phyloP scores from a whole-genome alignment of 257 asterid species.

The Solanum lignicaule region DNA sequence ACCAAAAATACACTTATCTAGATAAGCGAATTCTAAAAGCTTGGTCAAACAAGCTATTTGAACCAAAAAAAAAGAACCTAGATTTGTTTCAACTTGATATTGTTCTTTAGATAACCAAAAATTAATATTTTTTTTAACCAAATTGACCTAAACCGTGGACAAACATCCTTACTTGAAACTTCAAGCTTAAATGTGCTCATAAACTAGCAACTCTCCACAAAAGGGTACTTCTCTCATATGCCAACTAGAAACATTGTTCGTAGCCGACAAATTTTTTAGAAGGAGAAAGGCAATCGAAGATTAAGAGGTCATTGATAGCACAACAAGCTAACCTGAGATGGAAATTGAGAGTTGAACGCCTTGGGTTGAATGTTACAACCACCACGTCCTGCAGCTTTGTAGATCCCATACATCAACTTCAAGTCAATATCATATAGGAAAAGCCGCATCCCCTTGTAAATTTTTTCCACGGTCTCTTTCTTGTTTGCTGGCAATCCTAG shows the following conservation, averaged over 20 bases:
- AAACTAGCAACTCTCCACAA: background rate
- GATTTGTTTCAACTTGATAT: background rate
- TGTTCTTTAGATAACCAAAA: background rate
- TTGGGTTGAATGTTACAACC: constrained; percentile 77
- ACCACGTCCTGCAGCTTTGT: constrained; percentile 75
- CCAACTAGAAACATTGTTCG: background rate
- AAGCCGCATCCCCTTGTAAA: constrained; percentile 82
- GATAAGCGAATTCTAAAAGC: background rate
- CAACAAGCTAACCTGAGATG: constrained; percentile 68
- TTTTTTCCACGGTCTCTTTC: constrained; percentile 54
- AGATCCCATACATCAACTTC: constrained; percentile 82
- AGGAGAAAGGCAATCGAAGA: background rate
- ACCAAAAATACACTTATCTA: background rate
- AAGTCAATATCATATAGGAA: constrained; percentile 66
- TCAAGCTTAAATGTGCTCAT: background rate
- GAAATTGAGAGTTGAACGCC: constrained; percentile 87
- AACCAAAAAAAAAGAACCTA: background rate
- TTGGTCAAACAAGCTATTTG: background rate
- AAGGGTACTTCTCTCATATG: background rate
- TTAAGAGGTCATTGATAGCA: constrained; percentile 1
- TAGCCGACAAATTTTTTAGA: background rate
- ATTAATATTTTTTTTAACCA: background rate
- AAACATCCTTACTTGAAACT: background rate
- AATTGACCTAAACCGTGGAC: background rate
- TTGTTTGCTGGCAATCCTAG: constrained; percentile 88